These are phyloP conservation scores for Wickerhamiella qilinensis DNA, from an alignment of 805 yeast species.

Conservation along the genomic window DNA sequence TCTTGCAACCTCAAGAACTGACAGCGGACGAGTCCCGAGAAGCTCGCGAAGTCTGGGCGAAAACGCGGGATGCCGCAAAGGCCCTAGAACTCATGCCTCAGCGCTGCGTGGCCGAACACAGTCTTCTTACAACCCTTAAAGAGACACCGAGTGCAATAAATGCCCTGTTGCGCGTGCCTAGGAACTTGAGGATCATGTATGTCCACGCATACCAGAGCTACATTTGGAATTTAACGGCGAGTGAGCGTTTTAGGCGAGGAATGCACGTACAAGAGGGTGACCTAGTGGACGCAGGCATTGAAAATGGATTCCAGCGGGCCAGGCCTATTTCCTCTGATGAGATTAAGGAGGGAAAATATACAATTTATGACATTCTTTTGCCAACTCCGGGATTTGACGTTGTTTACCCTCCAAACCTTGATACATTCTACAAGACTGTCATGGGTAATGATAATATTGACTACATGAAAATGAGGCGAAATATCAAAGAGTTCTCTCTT, in stretches of 20 bases:
- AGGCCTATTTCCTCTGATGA: constrained; percentile 64
- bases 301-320: constrained; percentile 48
- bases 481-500: constrained; percentile 73
- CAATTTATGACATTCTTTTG: constrained; percentile 70
- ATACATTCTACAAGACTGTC: constrained; percentile 46
- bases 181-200: constrained; percentile 85
- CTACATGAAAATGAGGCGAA: constrained; percentile 72
- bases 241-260: constrained; percentile 52
- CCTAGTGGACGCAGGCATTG: constrained; percentile 16
- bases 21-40: constrained; percentile 71
- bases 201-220: constrained; percentile 96
- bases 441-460: constrained; percentile 72
- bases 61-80: constrained; percentile 43
- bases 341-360: constrained; percentile 35
- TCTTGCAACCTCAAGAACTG: constrained; percentile 72
- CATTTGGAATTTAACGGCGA: constrained; percentile 81
- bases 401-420: constrained; percentile 57
- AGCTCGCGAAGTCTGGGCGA: constrained; percentile 70
- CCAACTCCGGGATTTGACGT: constrained; percentile 97
- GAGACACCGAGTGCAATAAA: constrained; percentile 41
- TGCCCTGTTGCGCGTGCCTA: constrained; percentile 78
- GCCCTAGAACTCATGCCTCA: constrained; percentile 73
- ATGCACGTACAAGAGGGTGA: constrained; percentile 18
- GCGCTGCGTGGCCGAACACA: constrained; percentile 69
- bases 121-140: constrained; percentile 47